Evolutionary conservation across 2,329 filamentous ascomycete species (phyloP).

Genomic region (Colletotrichum phormii): DNA sequence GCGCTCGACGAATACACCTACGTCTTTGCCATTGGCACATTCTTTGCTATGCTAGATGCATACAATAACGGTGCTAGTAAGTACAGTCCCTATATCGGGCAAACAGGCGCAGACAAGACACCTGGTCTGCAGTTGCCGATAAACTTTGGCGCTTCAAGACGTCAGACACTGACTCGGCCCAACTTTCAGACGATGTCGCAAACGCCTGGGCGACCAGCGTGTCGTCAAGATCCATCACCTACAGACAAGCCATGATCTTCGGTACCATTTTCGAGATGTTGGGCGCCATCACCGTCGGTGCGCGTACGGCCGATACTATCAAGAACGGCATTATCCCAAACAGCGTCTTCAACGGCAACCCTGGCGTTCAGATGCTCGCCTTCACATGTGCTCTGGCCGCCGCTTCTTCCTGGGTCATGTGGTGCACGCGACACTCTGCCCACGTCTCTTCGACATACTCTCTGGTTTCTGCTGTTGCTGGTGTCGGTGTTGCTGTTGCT

Average conservation of each 20-base stretch:
- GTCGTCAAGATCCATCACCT: slow-evolving; percentile 80
- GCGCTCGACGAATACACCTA: slow-evolving; percentile 74
- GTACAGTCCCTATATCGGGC: slow-evolving; percentile 45
- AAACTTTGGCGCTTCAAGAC: background rate
- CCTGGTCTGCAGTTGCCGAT: background rate
- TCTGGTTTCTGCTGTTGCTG: slow-evolving; percentile 75
- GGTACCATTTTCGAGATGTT: slow-evolving; percentile 76
- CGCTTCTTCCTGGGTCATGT: slow-evolving; percentile 81
- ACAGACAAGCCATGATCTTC: slow-evolving; percentile 76
- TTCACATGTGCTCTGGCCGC: slow-evolving; percentile 74
- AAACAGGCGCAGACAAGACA: background rate
- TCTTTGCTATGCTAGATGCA: slow-evolving; percentile 81
- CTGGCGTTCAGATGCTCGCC: slow-evolving; percentile 76
- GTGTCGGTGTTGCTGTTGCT: slow-evolving; percentile 76
- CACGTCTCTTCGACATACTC: slow-evolving; percentile 81
- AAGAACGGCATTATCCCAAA: slow-evolving; percentile 81
- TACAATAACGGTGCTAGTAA: slow-evolving; percentile 84
- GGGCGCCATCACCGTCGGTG: slow-evolving; percentile 75
- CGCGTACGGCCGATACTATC: slow-evolving; percentile 80
- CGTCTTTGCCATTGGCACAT: slow-evolving; percentile 79
- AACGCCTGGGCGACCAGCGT: slow-evolving; percentile 87
- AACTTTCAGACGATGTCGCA: slow-evolving; percentile 77
- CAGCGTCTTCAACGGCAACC: slow-evolving; percentile 67
- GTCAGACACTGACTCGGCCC: slow-evolving; percentile 18
- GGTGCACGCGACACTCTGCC: slow-evolving; percentile 79